Evolutionary conservation across 2,329 filamentous ascomycete species (phyloP).

Genomic region (Blumeria hordei): DNA sequence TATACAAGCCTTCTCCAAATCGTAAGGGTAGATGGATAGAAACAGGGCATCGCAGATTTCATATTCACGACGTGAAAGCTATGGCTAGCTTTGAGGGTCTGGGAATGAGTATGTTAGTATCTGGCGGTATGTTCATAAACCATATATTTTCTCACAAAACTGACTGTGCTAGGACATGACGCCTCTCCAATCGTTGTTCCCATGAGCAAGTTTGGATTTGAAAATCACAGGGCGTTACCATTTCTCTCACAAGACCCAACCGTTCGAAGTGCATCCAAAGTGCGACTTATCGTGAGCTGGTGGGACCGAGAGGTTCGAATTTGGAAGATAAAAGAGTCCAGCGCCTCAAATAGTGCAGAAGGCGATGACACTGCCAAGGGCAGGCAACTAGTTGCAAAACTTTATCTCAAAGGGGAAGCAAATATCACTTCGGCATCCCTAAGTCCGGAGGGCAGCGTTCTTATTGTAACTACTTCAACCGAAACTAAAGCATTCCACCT

Average conservation of each 20-base stretch:
- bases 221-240: constrained; percentile 64
- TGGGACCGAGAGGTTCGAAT: constrained; percentile 75
- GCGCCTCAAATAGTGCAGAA: constrained; percentile 8
- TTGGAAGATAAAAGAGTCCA: constrained; percentile 32
- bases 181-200: constrained; percentile 63
- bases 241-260: constrained; percentile 59
- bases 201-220: constrained; percentile 48
- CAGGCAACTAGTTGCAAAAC: constrained; percentile 43
- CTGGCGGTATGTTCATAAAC: constrained; percentile 41
- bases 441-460: constrained; percentile 43
- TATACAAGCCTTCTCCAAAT: constrained; percentile 45
- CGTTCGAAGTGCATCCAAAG: constrained; percentile 45
- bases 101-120: constrained; percentile 65
- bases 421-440: constrained; percentile 57
- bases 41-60: constrained; percentile 64
- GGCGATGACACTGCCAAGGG: constrained; percentile 19
- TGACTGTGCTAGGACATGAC: constrained; percentile 44
- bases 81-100: constrained; percentile 76
- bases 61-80: constrained; percentile 84
- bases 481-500: constrained; percentile 60
- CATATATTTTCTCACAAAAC: constrained; percentile 6
- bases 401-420: constrained; percentile 49
- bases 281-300: constrained; percentile 66
- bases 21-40: constrained; percentile 54
- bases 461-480: constrained; percentile 51